phyloP scores from a whole-genome alignment of 2,329 filamentous ascomycete genomes.

The Colletotrichum horii region DNA sequence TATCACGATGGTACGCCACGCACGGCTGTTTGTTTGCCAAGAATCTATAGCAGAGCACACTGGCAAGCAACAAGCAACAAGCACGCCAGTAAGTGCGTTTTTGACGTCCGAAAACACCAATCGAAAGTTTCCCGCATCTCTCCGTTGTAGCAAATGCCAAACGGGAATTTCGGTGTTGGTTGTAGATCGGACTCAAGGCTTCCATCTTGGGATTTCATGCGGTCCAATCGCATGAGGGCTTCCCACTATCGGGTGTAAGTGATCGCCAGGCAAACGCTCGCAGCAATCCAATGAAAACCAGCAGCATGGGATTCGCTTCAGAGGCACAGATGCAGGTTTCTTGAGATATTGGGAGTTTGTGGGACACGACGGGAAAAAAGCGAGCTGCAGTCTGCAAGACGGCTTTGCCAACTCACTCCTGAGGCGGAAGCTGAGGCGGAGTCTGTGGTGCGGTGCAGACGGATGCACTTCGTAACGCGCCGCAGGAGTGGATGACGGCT shows the following conservation, averaged over 20 bases:
- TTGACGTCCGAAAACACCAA: background rate
- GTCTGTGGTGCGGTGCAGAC: background rate
- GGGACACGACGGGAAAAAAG: background rate
- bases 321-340: background rate
- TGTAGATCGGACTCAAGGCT: background rate
- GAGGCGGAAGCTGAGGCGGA: constrained; percentile 4
- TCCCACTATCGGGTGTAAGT: background rate
- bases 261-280: background rate
- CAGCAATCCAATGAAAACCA: background rate
- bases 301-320: background rate
- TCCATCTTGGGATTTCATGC: background rate
- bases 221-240: background rate
- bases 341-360: background rate
- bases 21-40: too few species aligned
- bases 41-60: too few species aligned
- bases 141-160: background rate
- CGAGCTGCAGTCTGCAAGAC: background rate
- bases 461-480: constrained; percentile 1
- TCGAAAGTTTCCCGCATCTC: background rate
- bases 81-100: background rate
- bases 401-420: background rate
- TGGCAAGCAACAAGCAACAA: background rate
- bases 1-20: background rate
- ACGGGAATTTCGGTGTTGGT: background rate
- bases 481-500: constrained; percentile 6